phyloP scores from a whole-genome alignment of 2,329 filamentous ascomycete genomes.

The Trichoderma breve region DNA sequence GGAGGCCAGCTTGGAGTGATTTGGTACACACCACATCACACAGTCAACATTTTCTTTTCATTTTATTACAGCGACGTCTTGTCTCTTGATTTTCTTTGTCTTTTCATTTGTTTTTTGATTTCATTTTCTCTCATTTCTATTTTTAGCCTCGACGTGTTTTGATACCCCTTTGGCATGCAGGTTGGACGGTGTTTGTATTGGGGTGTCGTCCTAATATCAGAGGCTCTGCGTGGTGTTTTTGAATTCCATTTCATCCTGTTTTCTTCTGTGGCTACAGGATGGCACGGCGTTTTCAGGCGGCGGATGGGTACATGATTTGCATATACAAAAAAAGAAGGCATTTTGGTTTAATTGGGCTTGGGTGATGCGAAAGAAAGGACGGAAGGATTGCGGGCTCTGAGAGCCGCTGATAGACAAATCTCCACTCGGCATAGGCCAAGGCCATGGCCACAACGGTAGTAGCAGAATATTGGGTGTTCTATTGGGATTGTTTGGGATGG shows the following conservation, averaged over 20 bases:
- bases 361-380: slow-evolving; percentile 8
- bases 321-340: slow-evolving; percentile 25
- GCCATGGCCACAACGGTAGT: slow-evolving; percentile 29
- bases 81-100: not conserved
- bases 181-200: slow-evolving; percentile 22
- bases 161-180: slow-evolving; percentile 28
- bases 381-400: slow-evolving; percentile 18
- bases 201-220: slow-evolving; percentile 24
- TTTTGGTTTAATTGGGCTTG: slow-evolving; percentile 13
- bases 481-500: not conserved
- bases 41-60: not conserved
- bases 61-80: not conserved
- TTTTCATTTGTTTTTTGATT: slow-evolving; percentile 25
- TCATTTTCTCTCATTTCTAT: slow-evolving; percentile 19
- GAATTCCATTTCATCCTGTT: not conserved
- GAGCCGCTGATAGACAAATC: slow-evolving; percentile 46
- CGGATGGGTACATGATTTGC: slow-evolving; percentile 26
- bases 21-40: not conserved
- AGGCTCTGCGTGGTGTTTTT: slow-evolving; percentile 22
- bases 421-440: slow-evolving; percentile 45
- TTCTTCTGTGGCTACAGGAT: not conserved
- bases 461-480: slow-evolving; percentile 29
- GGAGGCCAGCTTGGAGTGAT: slow-evolving; percentile 34
- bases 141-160: slow-evolving; percentile 24
- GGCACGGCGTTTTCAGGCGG: slow-evolving; percentile 16